Percentiles rank a stretch among this genome's conserved stretches.
Evolutionary conservation across 2,329 filamentous ascomycete genomes (phyloP).

Genomic region (Pestalotiopsis sp.): DNA sequence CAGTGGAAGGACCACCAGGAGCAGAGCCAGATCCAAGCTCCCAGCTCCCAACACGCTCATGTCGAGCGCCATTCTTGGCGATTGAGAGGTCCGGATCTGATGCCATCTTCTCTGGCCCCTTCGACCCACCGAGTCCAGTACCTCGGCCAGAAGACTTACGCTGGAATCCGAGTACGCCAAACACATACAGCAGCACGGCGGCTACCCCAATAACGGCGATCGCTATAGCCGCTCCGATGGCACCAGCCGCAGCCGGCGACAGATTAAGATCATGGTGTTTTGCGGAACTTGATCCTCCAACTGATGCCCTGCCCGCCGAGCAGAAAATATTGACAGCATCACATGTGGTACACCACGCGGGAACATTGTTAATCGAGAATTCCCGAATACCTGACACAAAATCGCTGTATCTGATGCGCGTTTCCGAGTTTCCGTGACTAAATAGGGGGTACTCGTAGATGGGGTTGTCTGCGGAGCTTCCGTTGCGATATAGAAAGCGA

Average conservation of each 20-base stretch:
- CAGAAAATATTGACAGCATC: slow-evolving; percentile 41
- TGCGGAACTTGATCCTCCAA: neutral
- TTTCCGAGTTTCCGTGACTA: slow-evolving; percentile 32
- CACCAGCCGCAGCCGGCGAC: slow-evolving; percentile 42
- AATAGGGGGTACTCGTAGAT: slow-evolving; percentile 45
- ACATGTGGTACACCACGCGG: slow-evolving; percentile 49
- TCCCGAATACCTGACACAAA: slow-evolving; percentile 40
- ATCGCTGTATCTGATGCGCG: slow-evolving; percentile 36
- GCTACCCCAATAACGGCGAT: slow-evolving; percentile 32
- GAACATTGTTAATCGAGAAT: slow-evolving; percentile 33
- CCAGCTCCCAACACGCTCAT: slow-evolving; percentile 53
- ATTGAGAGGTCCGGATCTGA: slow-evolving; percentile 45
- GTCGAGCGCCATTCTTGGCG: slow-evolving; percentile 38
- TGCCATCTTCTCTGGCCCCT: slow-evolving; percentile 44
- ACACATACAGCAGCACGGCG: slow-evolving; percentile 19
- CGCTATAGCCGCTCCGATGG: slow-evolving; percentile 46
- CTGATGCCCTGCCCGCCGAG: neutral
- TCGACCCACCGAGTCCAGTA: slow-evolving; percentile 40
- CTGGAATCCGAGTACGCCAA: slow-evolving; percentile 32
- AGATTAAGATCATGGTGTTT: slow-evolving; percentile 18
- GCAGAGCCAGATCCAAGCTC: slow-evolving; percentile 37
- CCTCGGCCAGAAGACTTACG: slow-evolving; percentile 26
- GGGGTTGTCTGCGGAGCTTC: slow-evolving; percentile 36
- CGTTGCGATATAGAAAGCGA: slow-evolving; percentile 58
- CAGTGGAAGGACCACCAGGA: slow-evolving; percentile 19